Evolutionary conservation across 2,329 filamentous ascomycete genomes (phyloP).

Genomic region (Penicillium digitatum): DNA sequence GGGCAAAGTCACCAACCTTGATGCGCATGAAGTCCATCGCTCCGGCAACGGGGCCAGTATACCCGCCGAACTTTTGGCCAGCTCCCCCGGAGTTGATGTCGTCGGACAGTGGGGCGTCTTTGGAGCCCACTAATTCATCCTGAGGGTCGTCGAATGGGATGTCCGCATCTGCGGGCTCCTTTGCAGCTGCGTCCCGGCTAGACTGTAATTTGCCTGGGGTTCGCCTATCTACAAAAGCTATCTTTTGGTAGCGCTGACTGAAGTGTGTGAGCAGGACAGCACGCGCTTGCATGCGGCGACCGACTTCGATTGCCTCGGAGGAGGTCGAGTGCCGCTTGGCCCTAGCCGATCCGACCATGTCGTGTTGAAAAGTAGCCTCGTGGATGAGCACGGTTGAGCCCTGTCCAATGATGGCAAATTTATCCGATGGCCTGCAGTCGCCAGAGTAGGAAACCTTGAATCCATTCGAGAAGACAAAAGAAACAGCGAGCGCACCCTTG

Average conservation of each 20-base stretch:
- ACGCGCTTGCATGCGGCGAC: conserved; percentile 71
- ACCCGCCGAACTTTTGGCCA: not conserved
- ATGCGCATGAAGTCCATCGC: conserved; percentile 64
- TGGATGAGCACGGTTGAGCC: conserved; percentile 83
- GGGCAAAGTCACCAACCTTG: conserved; percentile 55
- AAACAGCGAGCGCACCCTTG: conserved; percentile 68
- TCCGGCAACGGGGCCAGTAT: conserved; percentile 51
- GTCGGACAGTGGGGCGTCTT: conserved; percentile 10
- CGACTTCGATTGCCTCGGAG: conserved; percentile 76
- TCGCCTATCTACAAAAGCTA: conserved; percentile 49
- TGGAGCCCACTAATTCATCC: conserved; percentile 6
- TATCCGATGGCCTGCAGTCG: conserved; percentile 75
- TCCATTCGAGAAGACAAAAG: conserved; percentile 70
- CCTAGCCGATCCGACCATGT: conserved; percentile 69
- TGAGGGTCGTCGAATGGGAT: conserved; percentile 29
- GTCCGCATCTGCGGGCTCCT: conserved; percentile 20
- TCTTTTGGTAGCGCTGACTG: conserved; percentile 84
- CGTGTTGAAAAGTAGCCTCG: conserved; percentile 93
- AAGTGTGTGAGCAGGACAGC: conserved; percentile 89
- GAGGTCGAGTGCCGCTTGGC: conserved; percentile 92
- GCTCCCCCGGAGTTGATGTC: conserved; percentile 13
- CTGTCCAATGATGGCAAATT: conserved; percentile 67
- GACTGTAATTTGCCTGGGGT: conserved; percentile 11
- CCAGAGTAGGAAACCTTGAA: conserved; percentile 92
- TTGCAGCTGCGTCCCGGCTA: conserved; percentile 6